These are phyloP conservation scores for Capronia americana DNA, from an alignment of 2,329 filamentous ascomycete genomes.

Conservation along the genomic window DNA sequence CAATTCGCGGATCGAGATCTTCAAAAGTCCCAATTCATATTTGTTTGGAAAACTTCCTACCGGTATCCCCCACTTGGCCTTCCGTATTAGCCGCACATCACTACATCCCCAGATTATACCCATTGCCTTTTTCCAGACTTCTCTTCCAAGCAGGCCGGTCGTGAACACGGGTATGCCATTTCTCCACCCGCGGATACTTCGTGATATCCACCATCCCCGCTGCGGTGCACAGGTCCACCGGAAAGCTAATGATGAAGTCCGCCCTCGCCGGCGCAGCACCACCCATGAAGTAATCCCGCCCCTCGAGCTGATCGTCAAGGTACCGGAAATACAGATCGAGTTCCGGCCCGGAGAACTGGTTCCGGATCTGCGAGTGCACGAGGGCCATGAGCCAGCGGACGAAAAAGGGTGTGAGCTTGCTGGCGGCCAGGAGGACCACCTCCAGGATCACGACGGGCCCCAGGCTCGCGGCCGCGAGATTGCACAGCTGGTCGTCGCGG, in stretches of 20 bases:
- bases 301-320: conserved; percentile 34
- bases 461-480: conserved; percentile 42
- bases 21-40: not conserved
- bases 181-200: conserved; percentile 33
- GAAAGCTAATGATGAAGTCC: conserved; percentile 37
- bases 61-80: not conserved
- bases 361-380: conserved; percentile 26
- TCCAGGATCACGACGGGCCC: conserved; percentile 38
- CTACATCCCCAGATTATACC: conserved; percentile 19
- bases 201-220: conserved; percentile 26
- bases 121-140: conserved; percentile 38
- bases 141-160: conserved; percentile 38
- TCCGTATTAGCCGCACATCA: not conserved
- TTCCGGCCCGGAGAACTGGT: conserved; percentile 31
- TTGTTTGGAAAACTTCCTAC: not conserved
- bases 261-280: conserved; percentile 31
- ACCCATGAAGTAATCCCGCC: conserved; percentile 37
- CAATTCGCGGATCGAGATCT: not conserved
- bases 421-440: conserved; percentile 39
- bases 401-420: conserved; percentile 34
- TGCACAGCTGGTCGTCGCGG: conserved; percentile 42
- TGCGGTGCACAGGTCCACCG: conserved; percentile 30
- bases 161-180: conserved; percentile 35
- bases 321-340: conserved; percentile 29
- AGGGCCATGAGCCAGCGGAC: conserved; percentile 32